phyloP scores from a whole-genome alignment of 345 rosid genomes.

The Pistacia vera region DNA sequence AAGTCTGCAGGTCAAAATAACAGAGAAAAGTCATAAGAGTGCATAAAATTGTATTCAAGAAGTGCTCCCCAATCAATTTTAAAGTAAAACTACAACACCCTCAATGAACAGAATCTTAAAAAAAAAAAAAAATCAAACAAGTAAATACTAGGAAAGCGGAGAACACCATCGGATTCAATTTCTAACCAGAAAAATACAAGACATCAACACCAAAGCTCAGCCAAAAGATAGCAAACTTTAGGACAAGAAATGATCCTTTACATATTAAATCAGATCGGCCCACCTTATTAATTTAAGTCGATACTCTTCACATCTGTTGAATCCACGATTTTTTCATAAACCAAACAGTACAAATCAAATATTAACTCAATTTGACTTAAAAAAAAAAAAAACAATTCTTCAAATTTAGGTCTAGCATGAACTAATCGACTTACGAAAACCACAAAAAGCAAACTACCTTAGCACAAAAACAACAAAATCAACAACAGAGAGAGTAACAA shows the following conservation, averaged over 20 bases:
- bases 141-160: background rate
- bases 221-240: background rate
- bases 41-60: too few relatives aligned
- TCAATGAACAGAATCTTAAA: background rate
- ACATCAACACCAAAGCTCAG: background rate
- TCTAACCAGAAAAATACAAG: background rate
- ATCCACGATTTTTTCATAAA: background rate
- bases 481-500: conserved; percentile 3
- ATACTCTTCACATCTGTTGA: background rate
- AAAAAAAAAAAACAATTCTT: background rate
- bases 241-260: background rate
- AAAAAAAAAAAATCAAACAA: background rate
- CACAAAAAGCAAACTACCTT: background rate
- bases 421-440: background rate
- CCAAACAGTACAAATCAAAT: background rate
- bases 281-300: background rate
- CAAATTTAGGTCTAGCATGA: conserved; percentile 7
- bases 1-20: background rate
- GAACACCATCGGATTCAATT: background rate
- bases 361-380: background rate
- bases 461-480: background rate
- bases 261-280: background rate
- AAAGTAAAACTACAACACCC: too few relatives aligned
- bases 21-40: background rate
- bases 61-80: too few relatives aligned